These are phyloP conservation scores for Neofusicoccum umdonicola DNA, from an alignment of 2,329 filamentous ascomycete genomes.

Conservation along the genomic window DNA sequence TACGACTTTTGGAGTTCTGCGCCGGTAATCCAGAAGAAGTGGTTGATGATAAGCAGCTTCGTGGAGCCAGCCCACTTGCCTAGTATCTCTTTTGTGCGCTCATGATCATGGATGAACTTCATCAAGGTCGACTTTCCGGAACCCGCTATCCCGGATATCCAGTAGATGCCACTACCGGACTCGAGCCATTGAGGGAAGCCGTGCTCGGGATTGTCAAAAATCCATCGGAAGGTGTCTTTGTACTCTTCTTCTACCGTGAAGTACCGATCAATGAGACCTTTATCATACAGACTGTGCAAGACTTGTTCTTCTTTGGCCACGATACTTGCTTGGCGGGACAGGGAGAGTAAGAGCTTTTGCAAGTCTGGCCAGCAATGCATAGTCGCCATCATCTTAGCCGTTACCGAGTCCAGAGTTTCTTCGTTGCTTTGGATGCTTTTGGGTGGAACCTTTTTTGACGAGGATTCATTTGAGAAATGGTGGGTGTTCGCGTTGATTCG, in stretches of 20 bases:
- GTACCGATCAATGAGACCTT: not conserved
- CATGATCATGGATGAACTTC: constrained; percentile 26
- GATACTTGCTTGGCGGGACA: not conserved
- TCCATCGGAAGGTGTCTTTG: constrained; percentile 19
- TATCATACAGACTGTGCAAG: not conserved
- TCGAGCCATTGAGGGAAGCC: constrained; percentile 1
- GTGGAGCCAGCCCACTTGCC: constrained; percentile 21
- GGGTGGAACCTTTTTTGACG: not conserved
- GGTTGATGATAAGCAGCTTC: constrained; percentile 21
- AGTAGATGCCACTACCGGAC: constrained; percentile 32
- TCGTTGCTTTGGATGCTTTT: not conserved
- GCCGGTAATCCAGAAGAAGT: constrained; percentile 35
- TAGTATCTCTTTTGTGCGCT: constrained; percentile 20
- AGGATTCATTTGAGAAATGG: too few relatives aligned
- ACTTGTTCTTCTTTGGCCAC: not conserved
- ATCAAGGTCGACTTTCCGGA: constrained; percentile 36
- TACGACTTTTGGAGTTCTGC: constrained; percentile 25
- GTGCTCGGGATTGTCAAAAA: constrained; percentile 3
- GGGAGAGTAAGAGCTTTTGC: not conserved
- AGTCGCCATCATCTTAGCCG: not conserved
- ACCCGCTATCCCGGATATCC: constrained; percentile 33
- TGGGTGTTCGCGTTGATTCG: too few relatives aligned
- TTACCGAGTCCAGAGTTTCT: not conserved
- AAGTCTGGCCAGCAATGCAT: not conserved
- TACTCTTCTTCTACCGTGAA: constrained; percentile 13